Base-by-base conservation (phyloP, 148 eudicot species). In the Agrostemma githago region DNA sequence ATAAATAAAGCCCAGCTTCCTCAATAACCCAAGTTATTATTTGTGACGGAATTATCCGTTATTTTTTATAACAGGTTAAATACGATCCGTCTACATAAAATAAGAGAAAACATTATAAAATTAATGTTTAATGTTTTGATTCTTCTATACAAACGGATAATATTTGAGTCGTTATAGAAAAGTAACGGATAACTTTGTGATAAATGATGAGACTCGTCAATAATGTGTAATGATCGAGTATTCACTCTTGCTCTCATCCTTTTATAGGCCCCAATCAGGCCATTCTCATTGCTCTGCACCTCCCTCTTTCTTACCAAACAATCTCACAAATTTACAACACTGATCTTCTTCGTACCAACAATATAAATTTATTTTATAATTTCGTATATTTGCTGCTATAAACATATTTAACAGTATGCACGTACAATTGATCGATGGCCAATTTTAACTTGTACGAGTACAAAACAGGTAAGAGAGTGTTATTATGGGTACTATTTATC, bases 401-500 rank as follows among this genome's bases (percentile, higher is more conserved):
- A 7, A 48, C 53, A 48, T 48, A 10, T 48, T 48, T 2, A 48
- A 1, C 17, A 38, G 3, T 43, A 17, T 8, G 1, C 19, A 16
- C 10, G 17, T 26, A 59, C 62, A 4, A 19, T 58, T 6, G 0
- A 59, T 43, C 3, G 39, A 68, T 68, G 71, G n/a, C 39, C 2
- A 4, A 68, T 68, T 19, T 9, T 5, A 12, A 21, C 7, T 40
- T n/a, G 51, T 51, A 62, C 16, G 74, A 19, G 17, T 26, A 46
- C 60, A 72, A 20, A 48, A 17, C 44, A 54, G 58, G 64, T 7
- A 73, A 34, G 39, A 58, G 46, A 60, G 4, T 74, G 14, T 7
- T 79, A 4, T 7, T 79, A 4, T 77, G 57, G 67, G 20, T 42
- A 37, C 0, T 79, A 10, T 12, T 79, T 10, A 6, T 74, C 4